Conservation (phyloP, 768 basidiomycete species). For the Amanita exitialis region DNA sequence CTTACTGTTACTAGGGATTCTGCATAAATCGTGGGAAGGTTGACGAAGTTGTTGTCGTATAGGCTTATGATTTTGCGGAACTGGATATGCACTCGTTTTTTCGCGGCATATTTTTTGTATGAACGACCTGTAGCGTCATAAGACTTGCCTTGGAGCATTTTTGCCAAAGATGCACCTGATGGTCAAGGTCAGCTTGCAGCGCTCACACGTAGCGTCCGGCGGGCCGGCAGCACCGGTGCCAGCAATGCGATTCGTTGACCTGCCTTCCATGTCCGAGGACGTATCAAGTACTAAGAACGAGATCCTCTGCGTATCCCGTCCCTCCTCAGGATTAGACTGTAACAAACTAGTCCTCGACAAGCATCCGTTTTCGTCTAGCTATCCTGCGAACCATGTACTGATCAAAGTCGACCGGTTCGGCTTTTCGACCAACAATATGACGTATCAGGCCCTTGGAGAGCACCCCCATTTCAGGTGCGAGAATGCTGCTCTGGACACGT, state of each 20-base stretch:
- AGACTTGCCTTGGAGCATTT: too few species aligned
- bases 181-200: too few species aligned
- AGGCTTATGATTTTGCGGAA: background rate
- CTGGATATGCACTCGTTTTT: too few species aligned
- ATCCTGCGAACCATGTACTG: constrained; percentile 35
- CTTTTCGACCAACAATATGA: constrained; percentile 63
- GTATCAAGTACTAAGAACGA: background rate
- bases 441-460: constrained; percentile 51
- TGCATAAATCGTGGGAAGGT: constrained; percentile 64
- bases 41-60: constrained; percentile 42
- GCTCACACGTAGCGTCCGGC: too few species aligned
- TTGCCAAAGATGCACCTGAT: too few species aligned
- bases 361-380: constrained; percentile 12
- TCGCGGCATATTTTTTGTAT: too few species aligned
- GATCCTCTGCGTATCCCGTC: constrained; percentile 22
- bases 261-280: too few species aligned
- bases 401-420: constrained; percentile 58
- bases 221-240: too few species aligned
- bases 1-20: constrained; percentile 34
- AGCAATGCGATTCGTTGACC: too few species aligned
- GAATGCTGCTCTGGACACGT: background rate
- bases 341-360: constrained; percentile 18
- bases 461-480: constrained; percentile 33
- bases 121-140: too few species aligned
- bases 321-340: constrained; percentile 21